Conservation (phyloP, 139 green algal genomes). For the Gonium pectorale region DNA sequence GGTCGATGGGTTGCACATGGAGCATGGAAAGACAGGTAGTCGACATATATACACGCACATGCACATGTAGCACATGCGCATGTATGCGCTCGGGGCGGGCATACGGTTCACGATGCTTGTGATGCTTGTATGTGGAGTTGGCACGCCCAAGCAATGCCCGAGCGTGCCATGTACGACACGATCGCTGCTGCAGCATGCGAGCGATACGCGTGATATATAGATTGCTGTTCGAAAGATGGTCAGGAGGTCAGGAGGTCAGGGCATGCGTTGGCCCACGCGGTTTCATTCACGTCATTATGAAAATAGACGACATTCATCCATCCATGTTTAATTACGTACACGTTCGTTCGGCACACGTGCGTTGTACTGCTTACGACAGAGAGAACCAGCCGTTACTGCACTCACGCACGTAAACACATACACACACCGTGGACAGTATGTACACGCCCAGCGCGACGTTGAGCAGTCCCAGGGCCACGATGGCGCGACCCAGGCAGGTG, state of each 20-base stretch:
- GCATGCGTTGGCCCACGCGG: neutral
- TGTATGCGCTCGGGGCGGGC: no score
- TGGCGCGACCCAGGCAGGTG: conserved; percentile 17
- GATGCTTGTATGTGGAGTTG: no score
- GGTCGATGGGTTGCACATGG: neutral
- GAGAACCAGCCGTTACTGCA: no score
- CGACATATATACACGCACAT: no score
- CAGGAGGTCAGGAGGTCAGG: neutral
- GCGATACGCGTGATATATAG: no score
- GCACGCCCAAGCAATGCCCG: no score
- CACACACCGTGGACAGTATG: conserved; percentile 24
- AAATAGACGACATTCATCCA: neutral
- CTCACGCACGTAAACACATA: no score
- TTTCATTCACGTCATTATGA: neutral
- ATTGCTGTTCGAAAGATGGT: no score
- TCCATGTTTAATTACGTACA: neutral
- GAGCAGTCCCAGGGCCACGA: conserved; percentile 34
- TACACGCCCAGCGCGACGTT: conserved; percentile 45
- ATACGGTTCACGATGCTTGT: no score
- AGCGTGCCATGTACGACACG: no score
- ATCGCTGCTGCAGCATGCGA: neutral
- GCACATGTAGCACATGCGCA: no score
- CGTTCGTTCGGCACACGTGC: neutral
- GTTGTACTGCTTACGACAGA: no score
- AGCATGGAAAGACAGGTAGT: neutral